Conservation (phyloP, 139 green algal genomes). For the Pseudopediastrum boryanum region DNA sequence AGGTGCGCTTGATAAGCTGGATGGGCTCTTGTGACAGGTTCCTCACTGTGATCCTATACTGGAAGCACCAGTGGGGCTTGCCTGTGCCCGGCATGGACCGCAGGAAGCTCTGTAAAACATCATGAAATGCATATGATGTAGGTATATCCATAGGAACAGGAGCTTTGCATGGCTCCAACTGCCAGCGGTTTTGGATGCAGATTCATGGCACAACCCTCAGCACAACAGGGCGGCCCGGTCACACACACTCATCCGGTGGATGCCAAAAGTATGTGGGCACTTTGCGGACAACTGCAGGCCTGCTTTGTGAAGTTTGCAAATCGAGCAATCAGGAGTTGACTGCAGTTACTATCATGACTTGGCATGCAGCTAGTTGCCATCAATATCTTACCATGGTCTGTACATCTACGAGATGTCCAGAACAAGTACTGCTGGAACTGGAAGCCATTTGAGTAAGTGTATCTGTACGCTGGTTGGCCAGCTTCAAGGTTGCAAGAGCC, state of each 20-base stretch:
- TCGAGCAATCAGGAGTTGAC: background rate
- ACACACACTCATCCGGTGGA: too few species aligned
- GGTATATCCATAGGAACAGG: background rate
- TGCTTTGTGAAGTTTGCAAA: background rate
- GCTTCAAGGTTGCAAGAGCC: slow-evolving; percentile 1
- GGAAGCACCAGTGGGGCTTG: slow-evolving; percentile 7
- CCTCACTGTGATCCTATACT: background rate
- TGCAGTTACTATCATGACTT: background rate
- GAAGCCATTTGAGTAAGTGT: slow-evolving; percentile 10
- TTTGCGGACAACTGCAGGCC: background rate
- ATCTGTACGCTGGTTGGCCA: background rate
- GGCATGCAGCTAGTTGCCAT: background rate
- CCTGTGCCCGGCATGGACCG: background rate
- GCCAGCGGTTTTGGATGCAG: background rate
- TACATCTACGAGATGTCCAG: background rate
- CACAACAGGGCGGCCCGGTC: background rate
- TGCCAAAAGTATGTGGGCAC: too few species aligned
- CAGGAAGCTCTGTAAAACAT: slow-evolving; percentile 5
- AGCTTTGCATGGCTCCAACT: background rate
- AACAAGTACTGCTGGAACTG: background rate
- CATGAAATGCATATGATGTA: background rate
- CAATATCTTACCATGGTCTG: background rate
- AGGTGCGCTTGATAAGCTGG: slow-evolving; percentile 4
- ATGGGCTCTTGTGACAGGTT: slow-evolving; percentile 12
- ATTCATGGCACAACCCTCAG: too few species aligned